A percentile compares a stretch with the other conserved stretches of the same genome.
These are phyloP conservation scores for Aspergillus coremiiformis DNA, from an alignment of 495 filamentous ascomycete species.

Conservation along the genomic window DNA sequence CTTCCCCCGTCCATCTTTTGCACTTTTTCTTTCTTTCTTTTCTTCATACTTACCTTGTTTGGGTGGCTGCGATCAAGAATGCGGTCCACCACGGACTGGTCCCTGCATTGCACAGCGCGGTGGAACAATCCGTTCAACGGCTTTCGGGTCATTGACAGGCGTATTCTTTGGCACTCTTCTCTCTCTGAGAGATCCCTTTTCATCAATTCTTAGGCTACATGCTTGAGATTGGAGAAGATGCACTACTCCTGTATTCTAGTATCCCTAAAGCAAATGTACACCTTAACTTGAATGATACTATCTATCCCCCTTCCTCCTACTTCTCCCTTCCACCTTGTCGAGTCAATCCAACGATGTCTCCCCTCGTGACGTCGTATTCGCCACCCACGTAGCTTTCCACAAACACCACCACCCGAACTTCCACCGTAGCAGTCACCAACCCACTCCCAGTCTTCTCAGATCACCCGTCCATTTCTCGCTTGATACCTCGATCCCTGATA, in stretches of 20 bases:
- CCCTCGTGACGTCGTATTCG: too few relatives aligned
- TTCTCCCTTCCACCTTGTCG: too few relatives aligned
- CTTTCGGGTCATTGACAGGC: conserved; percentile 63
- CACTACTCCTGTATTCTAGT: too few relatives aligned
- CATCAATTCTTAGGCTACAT: conserved; percentile 34
- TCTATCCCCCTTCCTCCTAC: too few relatives aligned
- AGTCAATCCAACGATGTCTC: too few relatives aligned
- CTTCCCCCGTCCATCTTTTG: conserved; percentile 14
- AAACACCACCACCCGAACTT: too few relatives aligned
- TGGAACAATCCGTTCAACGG: conserved; percentile 57
- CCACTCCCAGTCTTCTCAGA: too few relatives aligned
- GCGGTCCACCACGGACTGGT: conserved; percentile 52
- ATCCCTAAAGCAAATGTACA: too few relatives aligned
- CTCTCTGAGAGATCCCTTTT: conserved; percentile 45
- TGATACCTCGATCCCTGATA: neutral
- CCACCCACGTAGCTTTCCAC: too few relatives aligned
- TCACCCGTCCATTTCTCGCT: neutral
- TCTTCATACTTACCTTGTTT: conserved; percentile 75
- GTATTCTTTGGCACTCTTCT: conserved; percentile 63
- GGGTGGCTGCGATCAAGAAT: conserved; percentile 55
- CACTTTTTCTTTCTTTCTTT: conserved; percentile 38
- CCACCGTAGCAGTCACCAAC: too few relatives aligned
- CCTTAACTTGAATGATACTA: too few relatives aligned
- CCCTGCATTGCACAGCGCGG: conserved; percentile 75
- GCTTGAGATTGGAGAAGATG: too few relatives aligned